Evolutionary conservation across 129 eudicot genomes (phyloP), one percentile per base, ranked within the genome.

Genomic region (Flaveria brownii): DNA sequence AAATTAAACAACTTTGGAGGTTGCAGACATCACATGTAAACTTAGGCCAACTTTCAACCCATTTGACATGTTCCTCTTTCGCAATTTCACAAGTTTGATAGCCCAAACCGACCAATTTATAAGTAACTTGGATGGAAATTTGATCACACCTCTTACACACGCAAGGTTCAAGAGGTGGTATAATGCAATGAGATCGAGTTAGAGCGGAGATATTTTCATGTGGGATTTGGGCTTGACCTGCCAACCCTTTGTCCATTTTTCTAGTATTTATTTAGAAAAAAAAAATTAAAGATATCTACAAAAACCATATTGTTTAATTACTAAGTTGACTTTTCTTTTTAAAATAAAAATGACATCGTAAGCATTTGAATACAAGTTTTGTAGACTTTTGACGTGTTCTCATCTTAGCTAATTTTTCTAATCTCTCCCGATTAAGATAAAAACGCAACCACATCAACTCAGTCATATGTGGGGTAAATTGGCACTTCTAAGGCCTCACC

Each of bases 401-500:
- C 30, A 0, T 60, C 11, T 23, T 25, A 60, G 66, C 66, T 23
- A 60, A 22, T 25, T 22, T 60, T 60, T 25, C 5, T 55, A 57
- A 22, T 20, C n/a, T 13, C 66, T 4, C 41, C 17, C 17, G 2
- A 57, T 20, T 11, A 57, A 17, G 13, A 20, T 18, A 7, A 20
- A 57, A 57, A 12, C 17, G 4, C 6, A 51, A 51, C 41, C 41
- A 25, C 20, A 60, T 60, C 9, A 0, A 60, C 66, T 4, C 66
- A 60, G 25, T 52, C 15, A 16, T n/a, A 25, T 10, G 8, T 60
- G 9, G 66, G 41, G 41, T 9, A 9, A 2, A 56, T 56, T 8
- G 62, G 63, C 28, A 56, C 63, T 56, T 56, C 63, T 56, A 56
- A 56, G 59, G 59, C 23, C 23, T 14, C 63, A 3, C 63, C 30